Evolutionary conservation across 495 filamentous ascomycete species (phyloP), one percentile per base, ranked within the genome.

Genomic region (Aspergillus saccharolyticus): DNA sequence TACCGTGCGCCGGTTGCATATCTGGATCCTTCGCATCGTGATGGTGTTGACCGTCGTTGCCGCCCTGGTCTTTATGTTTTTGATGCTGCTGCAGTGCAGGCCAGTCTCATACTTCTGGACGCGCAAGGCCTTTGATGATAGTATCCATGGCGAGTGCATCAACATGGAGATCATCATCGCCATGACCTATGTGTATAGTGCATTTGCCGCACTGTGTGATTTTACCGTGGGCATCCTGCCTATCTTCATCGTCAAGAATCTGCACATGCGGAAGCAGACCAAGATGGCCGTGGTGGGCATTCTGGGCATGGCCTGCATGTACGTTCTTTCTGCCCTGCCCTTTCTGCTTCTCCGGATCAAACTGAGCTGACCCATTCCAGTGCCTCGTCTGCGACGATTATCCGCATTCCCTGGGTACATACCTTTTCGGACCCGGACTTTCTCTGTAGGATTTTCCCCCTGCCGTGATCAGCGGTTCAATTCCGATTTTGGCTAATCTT

Each of bases 221-320:
- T 77, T 76, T 55, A 70, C 69, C 17, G 71, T 78, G 16, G 76
- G 74, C 6, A 71, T 71, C 14, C 39, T 76, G 59, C 65, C 71
- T 17, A 67, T 71, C 44, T 73, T 76, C 60, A 59, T 76, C 14
- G 70, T 73, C n/a, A 33, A 39, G 17, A 71, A 71, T 12, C 45
- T 73, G 53, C 69, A 72, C 43, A 75, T 76, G 74, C 68, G 66
- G 48, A 60, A 55, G 42, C 52, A 74, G 53, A 66, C 70, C 19
- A 76, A 75, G 58, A 39, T 72, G 18, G 73, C 71, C 8, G 70
- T 76, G 6, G 57, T 70, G n/a, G 71, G 70, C 12, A 74, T 76
- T 64, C 46, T 76, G 47, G 68, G 73, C 50, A 76, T 76, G 73
- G 73, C 71, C 55, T 76, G 74, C 73, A 59, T 77, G 70, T 76